These are phyloP conservation scores for Naganishia liquefaciens DNA, from an alignment of 1,284 basidiomycete species.

Conservation along the genomic window DNA sequence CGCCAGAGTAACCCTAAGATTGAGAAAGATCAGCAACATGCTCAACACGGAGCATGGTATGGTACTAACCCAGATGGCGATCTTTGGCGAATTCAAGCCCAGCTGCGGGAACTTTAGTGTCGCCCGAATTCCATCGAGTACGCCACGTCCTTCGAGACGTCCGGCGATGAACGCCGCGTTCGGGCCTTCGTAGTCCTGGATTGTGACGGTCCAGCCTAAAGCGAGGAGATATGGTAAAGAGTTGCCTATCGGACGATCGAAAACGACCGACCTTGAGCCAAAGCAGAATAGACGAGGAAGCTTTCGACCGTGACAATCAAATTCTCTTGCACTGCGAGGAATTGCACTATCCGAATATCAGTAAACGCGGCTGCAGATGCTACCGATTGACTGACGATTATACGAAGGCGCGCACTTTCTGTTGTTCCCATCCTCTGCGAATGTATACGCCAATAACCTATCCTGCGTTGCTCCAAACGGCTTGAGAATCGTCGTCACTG, in stretches of 20 bases:
- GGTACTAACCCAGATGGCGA: constrained; percentile 24
- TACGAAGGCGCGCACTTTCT: constrained; percentile 28
- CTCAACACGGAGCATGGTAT: background rate
- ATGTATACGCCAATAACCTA: constrained; percentile 25
- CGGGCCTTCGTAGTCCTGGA: constrained; percentile 29
- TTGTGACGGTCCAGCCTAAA: constrained; percentile 18
- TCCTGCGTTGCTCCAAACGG: constrained; percentile 14
- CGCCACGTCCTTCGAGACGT: constrained; percentile 19
- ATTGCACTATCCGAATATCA: constrained; percentile 14
- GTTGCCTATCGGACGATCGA: no score
- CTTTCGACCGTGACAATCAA: constrained; percentile 22
- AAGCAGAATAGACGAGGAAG: constrained; percentile 13
- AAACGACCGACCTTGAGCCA: constrained; percentile 11
- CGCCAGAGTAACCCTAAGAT: constrained; percentile 22
- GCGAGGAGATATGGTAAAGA: background rate
- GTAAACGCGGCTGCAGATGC: background rate
- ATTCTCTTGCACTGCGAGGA: constrained; percentile 12
- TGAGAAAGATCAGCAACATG: background rate
- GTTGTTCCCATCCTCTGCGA: constrained; percentile 25
- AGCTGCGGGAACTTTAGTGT: constrained; percentile 16
- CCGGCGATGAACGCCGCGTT: constrained; percentile 29
- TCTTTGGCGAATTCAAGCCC: constrained; percentile 17
- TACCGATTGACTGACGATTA: constrained; percentile 5
- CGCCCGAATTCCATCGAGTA: constrained; percentile 27
- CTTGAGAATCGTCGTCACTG: constrained; percentile 23